Base-by-base conservation (phyloP, 768 basidiomycete genomes). In the Phylloporus scabripes region DNA sequence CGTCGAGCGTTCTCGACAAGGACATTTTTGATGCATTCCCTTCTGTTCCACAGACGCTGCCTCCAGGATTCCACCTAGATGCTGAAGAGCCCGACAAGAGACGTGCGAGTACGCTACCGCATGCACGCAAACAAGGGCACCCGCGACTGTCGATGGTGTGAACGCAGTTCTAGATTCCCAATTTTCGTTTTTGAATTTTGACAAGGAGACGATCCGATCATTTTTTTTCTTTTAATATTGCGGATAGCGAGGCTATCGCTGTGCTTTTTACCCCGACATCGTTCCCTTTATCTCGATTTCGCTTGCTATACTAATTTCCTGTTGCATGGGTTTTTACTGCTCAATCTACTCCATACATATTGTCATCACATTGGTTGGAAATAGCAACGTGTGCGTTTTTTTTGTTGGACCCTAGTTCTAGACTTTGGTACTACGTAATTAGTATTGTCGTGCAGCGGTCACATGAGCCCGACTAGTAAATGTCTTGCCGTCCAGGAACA, bases 1-100 rank as follows among this genome's bases (percentile, higher is more conserved):
- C 57, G 0, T 54, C 65, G 1, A 67, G 67, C 55, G 28, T 58
- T 21, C 76, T 87, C 37, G 82, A 83, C 59, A 70, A 71, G 52
- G 77, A 77, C 10, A 66, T 85, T 20, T 85, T 82, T 54, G 85
- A 87, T 50, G 77, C 83, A 7, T 87, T 88, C 65, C 87, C 87
- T 20, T 77, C 77, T 29, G 85, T 87, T 5, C 85, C 86, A 1
- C 70, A 74, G 41, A 71, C 70, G 15, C 63, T 73, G 5, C 76
- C 78, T 1, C 58, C 68, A 28, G 65, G 63, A 26, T 61, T 50
- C 36, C 49, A 49, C 21, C 45, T 56, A 1, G 62, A 58, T 17
- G 48, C 42, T 14, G 56, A 55, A 7, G 46, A 49, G 37, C 32
- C 41, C 10, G 31, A 24, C 14, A 45, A 45, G 40, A 62, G 53